Evolutionary conservation across 2,329 filamentous ascomycete genomes (phyloP).

Genomic region (Botryotinia globosa): DNA sequence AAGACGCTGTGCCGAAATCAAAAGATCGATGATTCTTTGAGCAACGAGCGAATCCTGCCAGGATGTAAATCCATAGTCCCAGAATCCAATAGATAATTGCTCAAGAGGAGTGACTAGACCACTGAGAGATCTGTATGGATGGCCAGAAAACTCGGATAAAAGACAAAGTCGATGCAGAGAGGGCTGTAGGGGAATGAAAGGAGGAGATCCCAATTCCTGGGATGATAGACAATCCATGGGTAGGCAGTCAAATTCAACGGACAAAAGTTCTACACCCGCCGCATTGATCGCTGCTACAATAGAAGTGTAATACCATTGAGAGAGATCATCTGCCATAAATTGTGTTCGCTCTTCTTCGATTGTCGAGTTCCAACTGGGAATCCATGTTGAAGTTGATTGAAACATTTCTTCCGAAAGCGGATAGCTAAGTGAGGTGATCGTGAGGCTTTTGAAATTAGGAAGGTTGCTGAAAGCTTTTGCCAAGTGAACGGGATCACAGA

Average conservation of each 20-base stretch:
- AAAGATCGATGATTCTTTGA: background rate
- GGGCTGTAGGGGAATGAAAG: conserved; percentile 15
- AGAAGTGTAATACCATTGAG: conserved; percentile 21
- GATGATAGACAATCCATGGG: conserved; percentile 19
- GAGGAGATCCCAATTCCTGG: conserved; percentile 2
- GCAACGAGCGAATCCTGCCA: conserved; percentile 16
- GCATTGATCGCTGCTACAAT: conserved; percentile 16
- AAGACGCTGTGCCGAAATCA: background rate
- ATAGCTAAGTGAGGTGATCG: conserved; percentile 10
- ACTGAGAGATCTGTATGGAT: conserved; percentile 13
- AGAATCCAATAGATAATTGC: conserved; percentile 19
- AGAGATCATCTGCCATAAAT: conserved; percentile 18
- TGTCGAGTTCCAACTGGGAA: conserved; percentile 16
- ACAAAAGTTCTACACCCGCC: background rate
- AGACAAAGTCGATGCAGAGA: conserved; percentile 13
- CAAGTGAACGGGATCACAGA: conserved; percentile 10
- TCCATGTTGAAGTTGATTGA: conserved; percentile 12
- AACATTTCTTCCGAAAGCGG: conserved; percentile 10
- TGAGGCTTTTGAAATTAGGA: conserved; percentile 4
- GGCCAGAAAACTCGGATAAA: background rate
- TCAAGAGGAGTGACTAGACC: background rate
- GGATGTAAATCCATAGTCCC: conserved; percentile 17
- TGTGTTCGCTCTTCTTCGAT: conserved; percentile 13
- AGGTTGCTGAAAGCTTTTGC: conserved; percentile 1
- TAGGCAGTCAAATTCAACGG: conserved; percentile 12